A percentile compares a stretch with the other conserved stretches of the same genome.
These are phyloP conservation scores for Biscogniauxia mediterranea DNA, from an alignment of 2,329 filamentous ascomycete genomes.

Conservation along the genomic window DNA sequence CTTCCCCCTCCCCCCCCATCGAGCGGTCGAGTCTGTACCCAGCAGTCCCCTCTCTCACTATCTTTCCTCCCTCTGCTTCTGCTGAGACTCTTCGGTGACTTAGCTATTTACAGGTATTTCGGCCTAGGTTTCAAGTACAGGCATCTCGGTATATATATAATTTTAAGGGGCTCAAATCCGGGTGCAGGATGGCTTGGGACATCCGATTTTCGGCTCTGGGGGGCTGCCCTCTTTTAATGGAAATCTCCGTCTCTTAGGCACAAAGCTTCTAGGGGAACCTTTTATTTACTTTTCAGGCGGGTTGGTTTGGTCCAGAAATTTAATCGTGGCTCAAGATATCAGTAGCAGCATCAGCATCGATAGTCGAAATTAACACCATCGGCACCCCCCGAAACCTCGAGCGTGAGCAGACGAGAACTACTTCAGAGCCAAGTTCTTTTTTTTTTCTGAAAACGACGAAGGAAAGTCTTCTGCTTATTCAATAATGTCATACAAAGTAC, in stretches of 20 bases:
- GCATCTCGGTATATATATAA: background rate
- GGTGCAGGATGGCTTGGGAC: background rate
- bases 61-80: background rate
- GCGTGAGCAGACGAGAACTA: background rate
- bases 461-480: slow-evolving; percentile 3
- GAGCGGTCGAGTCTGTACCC: background rate
- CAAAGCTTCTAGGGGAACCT: background rate
- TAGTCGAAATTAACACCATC: background rate
- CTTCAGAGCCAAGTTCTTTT: background rate
- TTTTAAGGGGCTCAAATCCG: background rate
- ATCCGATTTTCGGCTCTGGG: background rate
- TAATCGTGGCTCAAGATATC: background rate
- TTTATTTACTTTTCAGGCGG: too few species aligned
- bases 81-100: background rate
- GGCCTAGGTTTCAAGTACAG: background rate
- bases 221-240: background rate
- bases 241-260: background rate
- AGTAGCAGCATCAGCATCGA: background rate
- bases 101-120: background rate
- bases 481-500: slow-evolving; percentile 14
- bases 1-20: background rate
- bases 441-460: background rate
- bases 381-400: background rate
- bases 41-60: background rate
- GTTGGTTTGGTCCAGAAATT: background rate